Evolutionary conservation across 1,284 basidiomycete species (phyloP).

Genomic region (Omphalotus olearius): DNA sequence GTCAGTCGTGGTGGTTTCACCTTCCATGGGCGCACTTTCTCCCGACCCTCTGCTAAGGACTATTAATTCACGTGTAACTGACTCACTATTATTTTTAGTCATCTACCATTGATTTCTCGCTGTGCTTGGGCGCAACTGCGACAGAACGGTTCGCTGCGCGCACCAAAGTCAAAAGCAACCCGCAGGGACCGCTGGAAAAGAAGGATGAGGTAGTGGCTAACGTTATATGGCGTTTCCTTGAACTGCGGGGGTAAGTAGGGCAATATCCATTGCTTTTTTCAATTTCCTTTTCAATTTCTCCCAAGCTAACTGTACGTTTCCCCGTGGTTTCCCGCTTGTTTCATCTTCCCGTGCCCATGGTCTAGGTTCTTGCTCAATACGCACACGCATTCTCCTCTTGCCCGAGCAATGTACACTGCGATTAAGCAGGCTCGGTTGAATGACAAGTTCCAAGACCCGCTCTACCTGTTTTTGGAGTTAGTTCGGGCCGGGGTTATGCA

Average conservation of each 20-base stretch:
- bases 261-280: conserved; percentile 12
- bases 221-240: conserved; percentile 97
- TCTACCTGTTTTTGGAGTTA: conserved; percentile 91
- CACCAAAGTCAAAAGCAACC: conserved; percentile 58
- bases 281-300: background rate
- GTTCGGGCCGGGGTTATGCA: conserved; percentile 95
- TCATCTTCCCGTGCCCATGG: conserved; percentile 7
- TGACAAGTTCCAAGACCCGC: conserved; percentile 97
- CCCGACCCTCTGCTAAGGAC: background rate
- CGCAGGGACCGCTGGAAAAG: conserved; percentile 72
- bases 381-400: conserved; percentile 87
- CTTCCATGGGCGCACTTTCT: conserved; percentile 17
- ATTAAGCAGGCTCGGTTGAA: conserved; percentile 79
- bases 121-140: conserved; percentile 90
- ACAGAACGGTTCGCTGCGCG: conserved; percentile 74
- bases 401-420: conserved; percentile 86
- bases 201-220: conserved; percentile 99
- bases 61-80: conserved; percentile 3
- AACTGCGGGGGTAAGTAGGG: conserved; percentile 76
- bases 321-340: conserved; percentile 11
- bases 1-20: conserved; percentile 7
- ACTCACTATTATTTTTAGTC: conserved; percentile 44
- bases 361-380: conserved; percentile 81
- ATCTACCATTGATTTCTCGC: conserved; percentile 94
- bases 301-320: conserved; percentile 10